These are phyloP conservation scores for Ceratocystis cubensis DNA, from an alignment of 2,329 filamentous ascomycete genomes.

Conservation along the genomic window DNA sequence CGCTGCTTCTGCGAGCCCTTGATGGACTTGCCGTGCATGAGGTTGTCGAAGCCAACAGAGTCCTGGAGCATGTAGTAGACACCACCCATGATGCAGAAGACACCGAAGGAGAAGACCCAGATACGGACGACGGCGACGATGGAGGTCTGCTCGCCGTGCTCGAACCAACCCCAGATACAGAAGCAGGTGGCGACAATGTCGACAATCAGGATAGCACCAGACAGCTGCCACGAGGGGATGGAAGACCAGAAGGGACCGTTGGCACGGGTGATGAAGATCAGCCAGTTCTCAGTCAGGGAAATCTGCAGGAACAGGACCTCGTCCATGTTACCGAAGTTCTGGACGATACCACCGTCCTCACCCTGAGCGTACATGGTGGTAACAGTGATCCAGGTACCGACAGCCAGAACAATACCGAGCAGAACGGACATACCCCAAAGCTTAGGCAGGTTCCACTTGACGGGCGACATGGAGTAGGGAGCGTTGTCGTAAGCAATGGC, in stretches of 20 bases:
- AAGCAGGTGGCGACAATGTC: slow-evolving; percentile 78
- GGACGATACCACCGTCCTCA: slow-evolving; percentile 68
- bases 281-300: slow-evolving; percentile 85
- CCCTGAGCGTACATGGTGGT: slow-evolving; percentile 62
- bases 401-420: slow-evolving; percentile 65
- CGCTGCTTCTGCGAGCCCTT: slow-evolving; percentile 75
- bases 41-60: slow-evolving; percentile 71
- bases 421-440: slow-evolving; percentile 87
- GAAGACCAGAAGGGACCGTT: slow-evolving; percentile 89
- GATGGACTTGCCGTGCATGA: slow-evolving; percentile 81
- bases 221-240: slow-evolving; percentile 73
- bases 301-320: slow-evolving; percentile 81
- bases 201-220: slow-evolving; percentile 65
- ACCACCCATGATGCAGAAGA: slow-evolving; percentile 73
- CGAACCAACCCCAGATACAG: slow-evolving; percentile 75
- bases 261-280: slow-evolving; percentile 91
- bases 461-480: slow-evolving; percentile 69
- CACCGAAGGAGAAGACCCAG: slow-evolving; percentile 82
- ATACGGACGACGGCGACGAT: slow-evolving; percentile 78
- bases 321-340: slow-evolving; percentile 75
- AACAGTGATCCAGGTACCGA: slow-evolving; percentile 79
- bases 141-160: slow-evolving; percentile 49
- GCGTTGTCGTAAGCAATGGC: slow-evolving; percentile 92
- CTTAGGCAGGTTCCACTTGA: slow-evolving; percentile 88
- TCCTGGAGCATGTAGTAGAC: slow-evolving; percentile 67